Percentiles rank a stretch among this genome's conserved stretches.
Evolutionary conservation across 2,329 filamentous ascomycete species (phyloP).

Genomic region (Clonostachys byssicola): DNA sequence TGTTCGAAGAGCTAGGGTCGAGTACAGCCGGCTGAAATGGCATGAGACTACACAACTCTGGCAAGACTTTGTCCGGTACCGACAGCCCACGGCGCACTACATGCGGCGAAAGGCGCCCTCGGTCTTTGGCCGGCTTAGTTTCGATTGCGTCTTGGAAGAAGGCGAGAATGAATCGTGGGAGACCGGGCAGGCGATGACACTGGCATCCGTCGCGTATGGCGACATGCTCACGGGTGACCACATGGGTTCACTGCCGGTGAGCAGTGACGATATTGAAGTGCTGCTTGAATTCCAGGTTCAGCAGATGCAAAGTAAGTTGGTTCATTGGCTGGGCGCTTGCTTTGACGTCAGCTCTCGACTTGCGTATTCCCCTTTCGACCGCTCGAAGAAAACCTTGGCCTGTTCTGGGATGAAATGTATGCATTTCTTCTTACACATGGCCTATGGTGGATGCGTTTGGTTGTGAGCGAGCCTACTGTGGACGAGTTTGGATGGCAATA

Average conservation of each 20-base stretch:
- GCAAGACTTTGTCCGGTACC: slow-evolving; percentile 77
- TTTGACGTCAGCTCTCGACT: not conserved
- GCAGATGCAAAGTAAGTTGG: slow-evolving; percentile 69
- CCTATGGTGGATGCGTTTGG: no score
- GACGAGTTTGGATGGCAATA: no score
- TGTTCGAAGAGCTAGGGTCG: slow-evolving; percentile 70
- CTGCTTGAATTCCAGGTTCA: slow-evolving; percentile 86
- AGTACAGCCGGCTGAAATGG: slow-evolving; percentile 78
- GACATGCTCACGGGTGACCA: slow-evolving; percentile 41
- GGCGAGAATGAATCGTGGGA: slow-evolving; percentile 47
- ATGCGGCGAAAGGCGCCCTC: slow-evolving; percentile 60
- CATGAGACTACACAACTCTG: slow-evolving; percentile 75
- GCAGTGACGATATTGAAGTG: slow-evolving; percentile 74
- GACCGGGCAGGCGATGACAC: slow-evolving; percentile 31
- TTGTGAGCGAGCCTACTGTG: no score
- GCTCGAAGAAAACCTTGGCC: no score
- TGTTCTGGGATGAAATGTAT: no score
- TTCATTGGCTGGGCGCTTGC: not conserved
- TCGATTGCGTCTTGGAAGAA: slow-evolving; percentile 50
- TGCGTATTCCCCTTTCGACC: no score
- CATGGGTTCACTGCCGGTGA: slow-evolving; percentile 45
- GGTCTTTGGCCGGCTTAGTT: slow-evolving; percentile 46
- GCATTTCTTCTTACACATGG: no score
- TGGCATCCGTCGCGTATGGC: slow-evolving; percentile 46
- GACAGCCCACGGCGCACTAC: slow-evolving; percentile 66